A percentile compares a stretch with the other conserved stretches of the same genome.
Conservation (phyloP, 495 filamentous ascomycete species). For the Lasiosphaeris hirsuta region DNA sequence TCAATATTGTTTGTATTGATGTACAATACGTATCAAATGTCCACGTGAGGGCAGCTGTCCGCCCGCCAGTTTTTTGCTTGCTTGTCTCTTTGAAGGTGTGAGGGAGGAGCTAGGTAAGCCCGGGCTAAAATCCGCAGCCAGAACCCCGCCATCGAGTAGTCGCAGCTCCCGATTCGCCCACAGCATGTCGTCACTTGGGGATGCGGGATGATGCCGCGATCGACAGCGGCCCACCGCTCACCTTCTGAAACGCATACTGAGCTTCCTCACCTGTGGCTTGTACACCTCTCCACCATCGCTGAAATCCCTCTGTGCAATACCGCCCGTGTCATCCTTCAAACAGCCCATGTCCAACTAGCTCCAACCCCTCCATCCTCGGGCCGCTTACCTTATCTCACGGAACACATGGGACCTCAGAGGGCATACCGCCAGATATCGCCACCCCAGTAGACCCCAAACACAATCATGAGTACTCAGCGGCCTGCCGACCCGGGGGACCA, state of each 20-base stretch:
- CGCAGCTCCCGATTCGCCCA: not conserved
- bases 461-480: slow-evolving; percentile 4
- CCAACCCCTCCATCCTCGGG: not conserved
- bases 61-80: too few species aligned
- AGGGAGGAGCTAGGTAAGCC: not conserved
- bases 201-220: too few species aligned
- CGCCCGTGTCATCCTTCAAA: too few species aligned
- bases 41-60: too few species aligned
- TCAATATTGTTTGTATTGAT: too few species aligned
- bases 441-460: not conserved
- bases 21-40: too few species aligned
- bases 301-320: too few species aligned
- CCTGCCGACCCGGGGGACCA: not conserved
- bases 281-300: too few species aligned
- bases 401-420: not conserved
- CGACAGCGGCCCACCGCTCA: too few species aligned
- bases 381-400: not conserved
- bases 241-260: too few species aligned
- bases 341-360: too few species aligned
- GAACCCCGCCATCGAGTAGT: not conserved
- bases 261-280: too few species aligned
- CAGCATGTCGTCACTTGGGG: slow-evolving; percentile 13
- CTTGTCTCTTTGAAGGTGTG: not conserved
- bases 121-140: slow-evolving; percentile 10
- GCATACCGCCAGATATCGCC: not conserved